phyloP scores from a whole-genome alignment of 2,329 filamentous ascomycete species.

The Mollisia scopiformis region DNA sequence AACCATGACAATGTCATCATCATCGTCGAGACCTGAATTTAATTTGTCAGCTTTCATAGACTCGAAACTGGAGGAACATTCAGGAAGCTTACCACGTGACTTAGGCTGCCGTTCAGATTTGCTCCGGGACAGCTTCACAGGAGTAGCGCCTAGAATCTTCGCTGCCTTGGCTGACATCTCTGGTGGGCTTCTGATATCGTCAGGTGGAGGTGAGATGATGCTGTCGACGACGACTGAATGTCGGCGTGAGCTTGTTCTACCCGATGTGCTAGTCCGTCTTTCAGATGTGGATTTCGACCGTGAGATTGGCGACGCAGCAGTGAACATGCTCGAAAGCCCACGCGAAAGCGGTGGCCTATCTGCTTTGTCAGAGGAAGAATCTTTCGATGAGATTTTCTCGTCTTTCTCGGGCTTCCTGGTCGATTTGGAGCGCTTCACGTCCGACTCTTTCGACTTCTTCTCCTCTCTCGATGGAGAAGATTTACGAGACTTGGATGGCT shows the following conservation, averaged over 20 bases:
- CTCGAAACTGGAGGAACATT: neutral
- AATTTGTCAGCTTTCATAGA: constrained; percentile 21
- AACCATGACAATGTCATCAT: constrained; percentile 55
- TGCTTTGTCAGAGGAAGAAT: constrained; percentile 66
- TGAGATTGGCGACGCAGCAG: constrained; percentile 67
- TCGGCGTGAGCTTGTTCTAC: constrained; percentile 65
- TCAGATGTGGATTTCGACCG: constrained; percentile 72
- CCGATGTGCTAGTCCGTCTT: constrained; percentile 57
- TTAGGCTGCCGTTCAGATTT: constrained; percentile 53
- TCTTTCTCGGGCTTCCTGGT: constrained; percentile 62
- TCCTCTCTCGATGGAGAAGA: constrained; percentile 29
- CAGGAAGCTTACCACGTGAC: constrained; percentile 39
- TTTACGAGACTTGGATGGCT: constrained; percentile 36
- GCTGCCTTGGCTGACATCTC: constrained; percentile 77
- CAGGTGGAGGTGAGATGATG: constrained; percentile 73
- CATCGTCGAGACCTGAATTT: constrained; percentile 39
- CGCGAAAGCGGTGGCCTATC: constrained; percentile 47
- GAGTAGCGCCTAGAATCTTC: constrained; percentile 68
- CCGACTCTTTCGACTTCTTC: constrained; percentile 51
- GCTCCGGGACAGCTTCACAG: constrained; percentile 49
- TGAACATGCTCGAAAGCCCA: constrained; percentile 66
- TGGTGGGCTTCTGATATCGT: constrained; percentile 53
- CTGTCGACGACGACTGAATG: constrained; percentile 71
- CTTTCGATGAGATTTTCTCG: constrained; percentile 65
- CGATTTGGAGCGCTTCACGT: constrained; percentile 58